Evolutionary conservation across 345 rosid species (phyloP).

Genomic region (Gossypium turneri): DNA sequence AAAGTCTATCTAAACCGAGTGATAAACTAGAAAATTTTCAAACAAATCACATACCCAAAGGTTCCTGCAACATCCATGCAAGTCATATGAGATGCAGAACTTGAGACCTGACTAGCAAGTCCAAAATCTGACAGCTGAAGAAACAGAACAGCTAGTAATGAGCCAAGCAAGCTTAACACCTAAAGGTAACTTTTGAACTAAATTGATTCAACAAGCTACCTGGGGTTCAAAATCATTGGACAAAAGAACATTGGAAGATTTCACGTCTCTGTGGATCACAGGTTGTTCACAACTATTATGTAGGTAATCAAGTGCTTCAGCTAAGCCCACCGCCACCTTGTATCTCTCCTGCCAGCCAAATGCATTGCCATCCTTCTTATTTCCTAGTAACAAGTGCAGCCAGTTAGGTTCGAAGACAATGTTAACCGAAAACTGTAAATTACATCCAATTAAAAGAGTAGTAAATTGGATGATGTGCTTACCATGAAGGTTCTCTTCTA

Average conservation of each 20-base stretch:
- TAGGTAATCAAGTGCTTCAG: slow-evolving; percentile 84
- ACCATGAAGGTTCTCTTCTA: slow-evolving; percentile 92
- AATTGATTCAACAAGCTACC: slow-evolving; percentile 30
- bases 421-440: neutral
- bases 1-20: neutral
- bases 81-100: slow-evolving; percentile 40
- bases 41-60: slow-evolving; percentile 60
- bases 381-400: slow-evolving; percentile 32
- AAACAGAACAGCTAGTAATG: slow-evolving; percentile 23
- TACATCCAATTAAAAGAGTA: slow-evolving; percentile 3
- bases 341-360: slow-evolving; percentile 87
- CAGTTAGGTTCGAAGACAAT: neutral
- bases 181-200: neutral
- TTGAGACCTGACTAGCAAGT: slow-evolving; percentile 59
- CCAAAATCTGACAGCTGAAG: slow-evolving; percentile 96
- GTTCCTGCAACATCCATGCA: slow-evolving; percentile 80
- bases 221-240: slow-evolving; percentile 94
- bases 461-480: neutral
- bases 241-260: slow-evolving; percentile 89
- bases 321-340: slow-evolving; percentile 83
- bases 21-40: slow-evolving; percentile 6
- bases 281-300: slow-evolving; percentile 64
- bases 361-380: slow-evolving; percentile 42
- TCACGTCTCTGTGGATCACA: slow-evolving; percentile 89
- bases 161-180: slow-evolving; percentile 16